Percentiles rank a stretch among this genome's conserved stretches.
phyloP scores from a whole-genome alignment of 2,329 filamentous ascomycete genomes.

The Apiospora phragmitis region DNA sequence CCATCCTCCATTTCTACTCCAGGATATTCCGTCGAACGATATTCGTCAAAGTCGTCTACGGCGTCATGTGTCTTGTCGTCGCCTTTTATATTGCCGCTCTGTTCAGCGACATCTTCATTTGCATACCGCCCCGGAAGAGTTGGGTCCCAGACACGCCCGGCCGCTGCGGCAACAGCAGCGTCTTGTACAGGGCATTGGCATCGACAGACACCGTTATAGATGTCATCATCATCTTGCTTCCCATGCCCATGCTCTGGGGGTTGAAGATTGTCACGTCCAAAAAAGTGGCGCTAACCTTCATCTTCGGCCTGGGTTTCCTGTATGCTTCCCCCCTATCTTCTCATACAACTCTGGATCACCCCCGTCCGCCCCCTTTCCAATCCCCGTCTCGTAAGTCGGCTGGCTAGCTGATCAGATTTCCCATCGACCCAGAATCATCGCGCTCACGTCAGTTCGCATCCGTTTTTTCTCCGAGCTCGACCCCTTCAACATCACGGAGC shows the following conservation, averaged over 20 bases:
- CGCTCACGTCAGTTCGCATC: constrained; percentile 19
- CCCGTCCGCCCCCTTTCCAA: neutral
- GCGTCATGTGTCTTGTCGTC: constrained; percentile 9
- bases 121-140: constrained; percentile 13
- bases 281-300: constrained; percentile 19
- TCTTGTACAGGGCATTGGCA: constrained; percentile 11
- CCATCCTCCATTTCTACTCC: constrained; percentile 21
- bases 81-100: constrained; percentile 17
- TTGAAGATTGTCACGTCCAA: constrained; percentile 17
- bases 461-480: constrained; percentile 21
- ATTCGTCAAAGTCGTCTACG: constrained; percentile 13
- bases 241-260: constrained; percentile 19
- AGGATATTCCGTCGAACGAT: constrained; percentile 13
- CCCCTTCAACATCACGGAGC: constrained; percentile 18
- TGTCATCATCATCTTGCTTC: constrained; percentile 17
- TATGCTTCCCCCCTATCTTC: constrained; percentile 10
- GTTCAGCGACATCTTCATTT: constrained; percentile 15
- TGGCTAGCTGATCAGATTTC: neutral
- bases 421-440: constrained; percentile 11
- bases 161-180: constrained; percentile 13
- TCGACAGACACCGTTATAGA: constrained; percentile 12
- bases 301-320: constrained; percentile 24
- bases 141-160: constrained; percentile 14
- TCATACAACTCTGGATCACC: neutral
- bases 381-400: neutral